These are phyloP conservation scores for Rutstroemia sydowiana DNA, from an alignment of 2,329 filamentous ascomycete genomes.

Conservation along the genomic window DNA sequence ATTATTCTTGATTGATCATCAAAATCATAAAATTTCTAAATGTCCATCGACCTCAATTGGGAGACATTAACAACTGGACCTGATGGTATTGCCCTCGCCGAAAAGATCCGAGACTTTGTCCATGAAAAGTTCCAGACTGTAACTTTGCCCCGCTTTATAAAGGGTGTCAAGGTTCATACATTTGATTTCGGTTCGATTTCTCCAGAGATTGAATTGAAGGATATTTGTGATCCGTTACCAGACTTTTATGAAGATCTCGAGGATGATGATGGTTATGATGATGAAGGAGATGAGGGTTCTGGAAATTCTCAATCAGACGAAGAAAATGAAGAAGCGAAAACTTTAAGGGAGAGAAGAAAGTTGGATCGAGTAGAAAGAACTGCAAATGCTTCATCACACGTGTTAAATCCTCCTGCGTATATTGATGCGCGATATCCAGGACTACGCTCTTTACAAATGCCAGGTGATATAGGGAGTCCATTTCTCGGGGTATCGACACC, in stretches of 20 bases:
- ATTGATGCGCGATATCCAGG: conserved; percentile 35
- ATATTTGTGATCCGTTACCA: conserved; percentile 88
- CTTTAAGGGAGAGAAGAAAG: conserved; percentile 30
- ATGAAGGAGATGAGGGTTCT: conserved; percentile 34
- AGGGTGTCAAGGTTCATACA: conserved; percentile 86
- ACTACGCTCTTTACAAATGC: conserved; percentile 22
- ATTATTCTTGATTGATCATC: not conserved
- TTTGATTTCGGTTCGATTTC: conserved; percentile 85
- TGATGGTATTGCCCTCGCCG: conserved; percentile 77
- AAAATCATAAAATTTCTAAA: conserved; percentile 33
- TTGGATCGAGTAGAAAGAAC: conserved; percentile 31
- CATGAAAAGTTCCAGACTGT: conserved; percentile 94
- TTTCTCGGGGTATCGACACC: conserved; percentile 55
- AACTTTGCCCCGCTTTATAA: conserved; percentile 88
- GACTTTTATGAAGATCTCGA: conserved; percentile 90
- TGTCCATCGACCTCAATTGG: conserved; percentile 99
- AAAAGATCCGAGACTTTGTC: conserved; percentile 84
- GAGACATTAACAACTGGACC: conserved; percentile 81
- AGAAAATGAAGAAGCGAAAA: conserved; percentile 17
- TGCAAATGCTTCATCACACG: conserved; percentile 19
- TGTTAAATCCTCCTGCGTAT: conserved; percentile 30
- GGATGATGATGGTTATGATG: conserved; percentile 52
- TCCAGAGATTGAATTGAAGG: conserved; percentile 85
- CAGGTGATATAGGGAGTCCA: conserved; percentile 43
- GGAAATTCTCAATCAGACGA: conserved; percentile 8